Conservation (phyloP, 495 filamentous ascomycete genomes). For the Annulohypoxylon bovei region DNA sequence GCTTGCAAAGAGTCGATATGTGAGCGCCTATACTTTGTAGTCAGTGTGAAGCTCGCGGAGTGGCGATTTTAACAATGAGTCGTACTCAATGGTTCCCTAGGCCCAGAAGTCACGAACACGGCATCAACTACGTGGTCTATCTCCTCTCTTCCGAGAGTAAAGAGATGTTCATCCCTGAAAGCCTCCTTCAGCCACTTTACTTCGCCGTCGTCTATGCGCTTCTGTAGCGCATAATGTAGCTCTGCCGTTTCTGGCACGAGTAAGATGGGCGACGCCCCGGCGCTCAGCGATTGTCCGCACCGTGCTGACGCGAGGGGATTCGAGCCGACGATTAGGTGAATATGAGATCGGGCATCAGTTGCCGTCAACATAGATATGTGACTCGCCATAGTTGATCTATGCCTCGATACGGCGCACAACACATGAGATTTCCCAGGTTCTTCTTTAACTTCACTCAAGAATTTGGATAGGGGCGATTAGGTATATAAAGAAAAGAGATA, state of each 20-base stretch:
- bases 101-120: slow-evolving; percentile 84
- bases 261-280: slow-evolving; percentile 88
- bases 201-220: slow-evolving; percentile 75
- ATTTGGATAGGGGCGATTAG: neutral
- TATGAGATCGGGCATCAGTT: slow-evolving; percentile 75
- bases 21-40: slow-evolving; percentile 59
- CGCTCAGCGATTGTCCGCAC: slow-evolving; percentile 79
- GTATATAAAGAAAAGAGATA: neutral
- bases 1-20: slow-evolving; percentile 79
- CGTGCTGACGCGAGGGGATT: slow-evolving; percentile 87
- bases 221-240: slow-evolving; percentile 76
- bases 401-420: neutral
- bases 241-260: slow-evolving; percentile 73
- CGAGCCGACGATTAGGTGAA: slow-evolving; percentile 87
- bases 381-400: slow-evolving; percentile 11
- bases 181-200: slow-evolving; percentile 75
- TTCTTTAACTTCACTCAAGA: neutral
- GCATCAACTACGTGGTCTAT: slow-evolving; percentile 84
- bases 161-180: slow-evolving; percentile 80
- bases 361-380: slow-evolving; percentile 77
- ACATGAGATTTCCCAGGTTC: neutral
- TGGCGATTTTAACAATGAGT: slow-evolving; percentile 30
- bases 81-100: slow-evolving; percentile 59
- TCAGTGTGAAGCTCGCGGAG: neutral
- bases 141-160: slow-evolving; percentile 78